Base-by-base conservation (phyloP, 1,284 basidiomycete genomes). In the Ustilago vetiveriae region DNA sequence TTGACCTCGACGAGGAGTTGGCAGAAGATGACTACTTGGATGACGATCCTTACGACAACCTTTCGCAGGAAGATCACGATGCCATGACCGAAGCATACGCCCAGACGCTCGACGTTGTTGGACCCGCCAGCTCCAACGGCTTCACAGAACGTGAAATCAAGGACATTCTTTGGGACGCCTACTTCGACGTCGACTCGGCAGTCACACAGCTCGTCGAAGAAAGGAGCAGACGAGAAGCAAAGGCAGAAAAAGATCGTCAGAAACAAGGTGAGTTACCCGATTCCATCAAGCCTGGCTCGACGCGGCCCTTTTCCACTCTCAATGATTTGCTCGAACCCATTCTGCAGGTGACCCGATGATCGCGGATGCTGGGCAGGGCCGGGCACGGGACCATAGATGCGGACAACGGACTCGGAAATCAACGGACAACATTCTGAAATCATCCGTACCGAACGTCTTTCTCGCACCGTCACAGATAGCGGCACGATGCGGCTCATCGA, bases 91-190 rank as follows among this genome's bases (percentile, higher is more conserved):
- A 66, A 17, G 70, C 80, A 2, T 65, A 76, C 36, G 35, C 57
- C 8, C 48, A 57, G 19, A 69, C 78, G 2, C 38, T 68, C 40
- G 69, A 72, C 22, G 62, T 79, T 9, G 41, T 81, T 7, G 79
- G 78, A n/a, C 63, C 71, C 5, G 47, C 51, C 3, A 66, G 66
- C 37, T 42, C 44, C 16, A 70, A 71, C 39, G 76, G 74, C 39
- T 73, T 81, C 44, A 66, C 72, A 10, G 75, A 80, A 27, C 57
- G 75, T 32, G 68, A 74, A 47, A 90, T 98, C 81, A 88, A 87
- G 76, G 90, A 94, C 71, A 86, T 87, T 1, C 85, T 98, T 39
- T 98, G 93, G 90, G 89, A 98, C 73, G 88, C 86, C 74, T 92
- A 91, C 83, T 98, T 96, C 76, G 89, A 97, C 76, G 86, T 91